A percentile compares a stretch with the other conserved stretches of the same genome.
Conservation (phyloP, 306 rosid genomes). For the Malus fusca region DNA sequence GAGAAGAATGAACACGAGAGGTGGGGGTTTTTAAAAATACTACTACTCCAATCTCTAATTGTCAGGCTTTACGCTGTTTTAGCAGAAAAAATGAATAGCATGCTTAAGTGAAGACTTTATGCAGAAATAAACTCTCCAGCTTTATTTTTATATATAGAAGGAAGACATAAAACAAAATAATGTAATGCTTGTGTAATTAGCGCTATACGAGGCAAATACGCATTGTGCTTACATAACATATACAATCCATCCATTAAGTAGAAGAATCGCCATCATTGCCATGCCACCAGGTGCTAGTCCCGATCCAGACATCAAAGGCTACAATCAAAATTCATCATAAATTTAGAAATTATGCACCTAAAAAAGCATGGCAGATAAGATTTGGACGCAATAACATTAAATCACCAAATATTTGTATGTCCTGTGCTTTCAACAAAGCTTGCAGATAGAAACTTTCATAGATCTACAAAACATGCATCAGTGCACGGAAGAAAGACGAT, state of each 20-base stretch:
- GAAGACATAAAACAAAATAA: background rate
- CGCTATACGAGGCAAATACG: background rate
- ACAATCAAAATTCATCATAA: slow-evolving; percentile 27
- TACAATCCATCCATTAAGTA: slow-evolving; percentile 89
- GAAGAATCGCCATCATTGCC: slow-evolving; percentile 99
- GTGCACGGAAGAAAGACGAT: background rate
- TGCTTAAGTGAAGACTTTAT: background rate
- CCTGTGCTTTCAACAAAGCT: background rate
- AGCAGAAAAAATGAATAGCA: background rate
- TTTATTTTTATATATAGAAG: background rate
- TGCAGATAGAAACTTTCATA: background rate
- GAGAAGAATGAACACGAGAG: background rate
- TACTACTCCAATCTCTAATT: background rate
- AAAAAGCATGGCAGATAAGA: background rate
- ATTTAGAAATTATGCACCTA: background rate
- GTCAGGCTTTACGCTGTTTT: background rate
- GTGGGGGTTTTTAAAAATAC: background rate
- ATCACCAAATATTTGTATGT: background rate
- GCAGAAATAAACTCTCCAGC: background rate
- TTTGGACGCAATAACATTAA: background rate
- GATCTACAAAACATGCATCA: background rate
- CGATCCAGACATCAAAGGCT: slow-evolving; percentile 83
- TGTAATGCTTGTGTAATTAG: background rate
- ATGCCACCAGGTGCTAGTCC: slow-evolving; percentile 73
- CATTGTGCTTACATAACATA: slow-evolving; percentile 76